Percentiles rank a stretch among this genome's conserved stretches.
Evolutionary conservation across 129 eudicot species (phyloP).

Genomic region (Chrysanthemum lavandulifolium): DNA sequence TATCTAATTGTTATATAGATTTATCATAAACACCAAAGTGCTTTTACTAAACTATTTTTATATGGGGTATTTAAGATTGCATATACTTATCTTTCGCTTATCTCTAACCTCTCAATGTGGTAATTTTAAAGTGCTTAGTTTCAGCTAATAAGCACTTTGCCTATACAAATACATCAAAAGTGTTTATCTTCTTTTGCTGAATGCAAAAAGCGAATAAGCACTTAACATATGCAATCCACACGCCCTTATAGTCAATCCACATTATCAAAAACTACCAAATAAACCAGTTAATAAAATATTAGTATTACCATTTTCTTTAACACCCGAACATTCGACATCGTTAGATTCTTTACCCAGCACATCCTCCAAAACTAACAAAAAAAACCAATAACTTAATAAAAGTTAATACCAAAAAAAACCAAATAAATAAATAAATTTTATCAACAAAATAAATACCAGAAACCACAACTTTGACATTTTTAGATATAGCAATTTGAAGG

Average conservation of each 20-base stretch:
- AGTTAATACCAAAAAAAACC: background rate
- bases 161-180: too few species aligned
- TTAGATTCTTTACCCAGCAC: conserved; percentile 18
- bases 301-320: conserved; percentile 44
- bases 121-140: too few species aligned
- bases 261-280: background rate
- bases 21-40: background rate
- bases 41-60: background rate
- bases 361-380: conserved; percentile 47
- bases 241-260: background rate
- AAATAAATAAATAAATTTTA: background rate
- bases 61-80: too few species aligned
- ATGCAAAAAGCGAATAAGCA: background rate
- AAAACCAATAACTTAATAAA: background rate
- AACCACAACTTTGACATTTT: conserved; percentile 43
- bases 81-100: too few species aligned
- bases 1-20: too few species aligned
- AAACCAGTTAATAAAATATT: conserved; percentile 8
- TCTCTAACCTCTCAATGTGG: too few species aligned
- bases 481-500: conserved; percentile 58
- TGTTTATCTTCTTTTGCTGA: background rate
- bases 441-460: conserved; percentile 41
- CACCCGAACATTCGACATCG: background rate
- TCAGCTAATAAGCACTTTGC: too few species aligned
- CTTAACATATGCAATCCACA: background rate